A percentile compares a stretch with the other conserved stretches of the same genome.
phyloP scores from a whole-genome alignment of 495 filamentous ascomycete species.

The Endocarpon pusillum region DNA sequence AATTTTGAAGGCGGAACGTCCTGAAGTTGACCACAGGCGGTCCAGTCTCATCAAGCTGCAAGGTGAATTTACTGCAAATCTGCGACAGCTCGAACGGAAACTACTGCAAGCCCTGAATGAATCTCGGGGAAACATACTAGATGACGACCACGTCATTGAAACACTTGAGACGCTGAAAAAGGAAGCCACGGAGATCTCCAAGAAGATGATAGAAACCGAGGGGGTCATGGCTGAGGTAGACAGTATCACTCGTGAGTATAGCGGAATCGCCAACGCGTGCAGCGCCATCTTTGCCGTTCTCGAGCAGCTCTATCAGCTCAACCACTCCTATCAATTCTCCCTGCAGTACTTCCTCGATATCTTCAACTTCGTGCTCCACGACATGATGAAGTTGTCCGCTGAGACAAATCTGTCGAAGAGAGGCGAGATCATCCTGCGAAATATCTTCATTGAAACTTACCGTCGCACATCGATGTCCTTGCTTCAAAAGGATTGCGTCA shows the following conservation, averaged over 20 bases:
- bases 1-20: slow-evolving; percentile 88
- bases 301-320: slow-evolving; percentile 93
- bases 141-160: slow-evolving; percentile 95
- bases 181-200: slow-evolving; percentile 86
- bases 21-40: slow-evolving; percentile 91
- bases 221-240: slow-evolving; percentile 98
- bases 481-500: slow-evolving; percentile 85
- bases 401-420: slow-evolving; percentile 61
- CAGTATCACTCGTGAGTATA: slow-evolving; percentile 81
- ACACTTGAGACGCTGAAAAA: slow-evolving; percentile 96
- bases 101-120: slow-evolving; percentile 91
- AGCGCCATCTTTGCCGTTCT: slow-evolving; percentile 92
- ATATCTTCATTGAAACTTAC: slow-evolving; percentile 82
- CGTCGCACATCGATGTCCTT: slow-evolving; percentile 84
- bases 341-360: slow-evolving; percentile 96
- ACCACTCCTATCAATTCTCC: slow-evolving; percentile 99
- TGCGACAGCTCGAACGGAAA: slow-evolving; percentile 89
- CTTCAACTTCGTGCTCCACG: slow-evolving; percentile 79
- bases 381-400: slow-evolving; percentile 53
- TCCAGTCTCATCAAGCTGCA: slow-evolving; percentile 96
- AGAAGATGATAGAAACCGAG: slow-evolving; percentile 90
- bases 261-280: slow-evolving; percentile 80
- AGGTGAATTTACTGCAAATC: slow-evolving; percentile 94
- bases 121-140: slow-evolving; percentile 92
- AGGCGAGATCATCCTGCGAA: slow-evolving; percentile 69